These are phyloP conservation scores for Rosa multiflora DNA, from an alignment of 306 rosid species.

Conservation along the genomic window DNA sequence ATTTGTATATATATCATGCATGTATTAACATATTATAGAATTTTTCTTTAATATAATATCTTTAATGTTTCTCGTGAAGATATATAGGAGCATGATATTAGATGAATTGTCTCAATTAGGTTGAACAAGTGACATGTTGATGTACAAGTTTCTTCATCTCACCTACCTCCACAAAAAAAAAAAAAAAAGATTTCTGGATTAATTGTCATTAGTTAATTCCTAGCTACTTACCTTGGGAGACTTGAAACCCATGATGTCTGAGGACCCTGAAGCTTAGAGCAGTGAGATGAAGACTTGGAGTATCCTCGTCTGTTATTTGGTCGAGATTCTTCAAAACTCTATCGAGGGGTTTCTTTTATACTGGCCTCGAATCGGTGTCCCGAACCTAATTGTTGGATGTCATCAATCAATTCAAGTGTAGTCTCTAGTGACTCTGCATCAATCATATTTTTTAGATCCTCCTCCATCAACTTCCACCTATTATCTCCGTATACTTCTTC, in stretches of 20 bases:
- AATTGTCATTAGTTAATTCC: not conserved
- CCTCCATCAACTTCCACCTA: slow-evolving; percentile 21
- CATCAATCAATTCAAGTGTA: slow-evolving; percentile 32
- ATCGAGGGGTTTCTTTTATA: slow-evolving; percentile 19
- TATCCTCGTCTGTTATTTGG: not conserved
- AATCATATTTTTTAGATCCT: slow-evolving; percentile 24
- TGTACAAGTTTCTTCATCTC: too few relatives aligned
- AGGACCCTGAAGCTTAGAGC: slow-evolving; percentile 50
- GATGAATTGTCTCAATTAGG: too few relatives aligned
- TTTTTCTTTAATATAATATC: too few relatives aligned
- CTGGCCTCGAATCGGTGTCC: slow-evolving; percentile 28
- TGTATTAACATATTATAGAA: too few relatives aligned
- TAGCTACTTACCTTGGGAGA: slow-evolving; percentile 35
- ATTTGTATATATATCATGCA: too few relatives aligned
- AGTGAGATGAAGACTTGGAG: slow-evolving; percentile 27
- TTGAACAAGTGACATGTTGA: too few relatives aligned
- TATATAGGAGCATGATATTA: too few relatives aligned
- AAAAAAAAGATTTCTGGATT: too few relatives aligned
- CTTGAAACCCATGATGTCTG: slow-evolving; percentile 37
- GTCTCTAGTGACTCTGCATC: not conserved
- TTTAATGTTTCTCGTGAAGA: too few relatives aligned
- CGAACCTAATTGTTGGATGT: slow-evolving; percentile 27
- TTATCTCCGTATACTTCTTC: slow-evolving; percentile 8
- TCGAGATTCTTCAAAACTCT: not conserved
- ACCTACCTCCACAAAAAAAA: too few relatives aligned